Base-by-base conservation (phyloP, 1,139 yeast species). In the Magnusiomyces tetraspermus region DNA sequence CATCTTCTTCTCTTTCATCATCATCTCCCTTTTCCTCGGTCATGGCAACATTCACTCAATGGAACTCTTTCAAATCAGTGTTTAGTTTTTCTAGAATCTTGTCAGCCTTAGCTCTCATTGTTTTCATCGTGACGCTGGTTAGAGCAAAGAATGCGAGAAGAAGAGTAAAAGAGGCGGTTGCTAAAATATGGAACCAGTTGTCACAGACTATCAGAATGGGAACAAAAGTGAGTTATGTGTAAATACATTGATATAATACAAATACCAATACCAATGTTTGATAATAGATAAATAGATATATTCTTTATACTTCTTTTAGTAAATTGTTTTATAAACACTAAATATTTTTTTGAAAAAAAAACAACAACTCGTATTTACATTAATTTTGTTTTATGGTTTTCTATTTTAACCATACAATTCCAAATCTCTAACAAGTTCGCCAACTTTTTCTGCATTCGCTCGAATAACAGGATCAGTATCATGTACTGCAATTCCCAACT, bases 401-500 rank as follows among this genome's bases (percentile, higher is more conserved):
- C n/a, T n/a, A n/a, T n/a, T 41, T 21, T 6, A 41, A 3, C 30
- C 17, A 41, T 41, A 41, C 24, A 42, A 23, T 26, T 42, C 45
- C 22, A 23, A 13, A 22, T 42, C 45, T 3, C n/a, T 5, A 24
- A 47, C 28, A 13, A 51, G 46, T 19, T 48, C 51, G 22, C 10
- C 30, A 22, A 46, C 24, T 15, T 37, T 40, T 11, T 33, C 36
- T 5, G 54, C 54, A 17, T 49, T 49, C 17, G 50, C 30, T 11
- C 54, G 43, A 28, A 50, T 49, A 28, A 52, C 24, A 2, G 54
- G 50, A 42, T 52, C 52, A 22, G 21, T 37, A 33, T 52, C 54
- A 10, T 46, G 50, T n/a, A 36, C 19, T n/a, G 54, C 49, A 48
- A 48, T 24, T 24, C 24, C 31, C 26, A 51, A 26, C 19, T 31